Evolutionary conservation across 169 alveolate genomes (phyloP).

Genomic region (Theileria luwenshuni): DNA sequence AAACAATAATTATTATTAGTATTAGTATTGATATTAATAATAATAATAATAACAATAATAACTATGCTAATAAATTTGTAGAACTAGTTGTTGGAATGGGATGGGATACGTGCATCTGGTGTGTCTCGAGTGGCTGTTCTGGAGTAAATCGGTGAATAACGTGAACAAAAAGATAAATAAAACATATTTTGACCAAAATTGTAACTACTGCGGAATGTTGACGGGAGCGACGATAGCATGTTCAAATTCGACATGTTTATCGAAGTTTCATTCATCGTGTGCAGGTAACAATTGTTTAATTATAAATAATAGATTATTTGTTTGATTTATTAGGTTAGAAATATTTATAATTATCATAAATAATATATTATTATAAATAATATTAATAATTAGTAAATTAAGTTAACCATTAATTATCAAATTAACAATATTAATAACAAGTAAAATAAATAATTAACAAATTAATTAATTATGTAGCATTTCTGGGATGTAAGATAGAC

Average conservation of each 20-base stretch:
- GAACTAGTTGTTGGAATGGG: constrained; percentile 31
- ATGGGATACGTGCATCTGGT: constrained; percentile 57
- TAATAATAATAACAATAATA: background rate
- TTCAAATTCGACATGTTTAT: constrained; percentile 47
- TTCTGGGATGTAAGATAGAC: constrained; percentile 64
- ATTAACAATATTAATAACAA: no score
- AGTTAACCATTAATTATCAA: background rate
- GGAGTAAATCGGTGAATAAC: constrained; percentile 20
- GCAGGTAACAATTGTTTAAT: constrained; percentile 29
- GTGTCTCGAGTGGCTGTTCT: constrained; percentile 60
- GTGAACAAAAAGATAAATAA: constrained; percentile 39
- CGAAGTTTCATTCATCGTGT: constrained; percentile 67
- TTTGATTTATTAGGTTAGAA: no score
- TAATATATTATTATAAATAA: background rate
- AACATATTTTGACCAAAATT: constrained; percentile 45
- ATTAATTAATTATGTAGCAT: constrained; percentile 9
- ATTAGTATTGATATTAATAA: background rate
- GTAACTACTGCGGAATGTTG: constrained; percentile 63
- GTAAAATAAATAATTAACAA: background rate
- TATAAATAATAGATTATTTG: background rate
- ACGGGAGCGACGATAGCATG: constrained; percentile 59
- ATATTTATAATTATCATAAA: background rate
- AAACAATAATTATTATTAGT: background rate
- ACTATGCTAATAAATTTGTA: background rate
- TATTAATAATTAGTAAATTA: background rate